phyloP scores from a whole-genome alignment of 768 basidiomycete genomes.

The Clavaria fumosa region DNA sequence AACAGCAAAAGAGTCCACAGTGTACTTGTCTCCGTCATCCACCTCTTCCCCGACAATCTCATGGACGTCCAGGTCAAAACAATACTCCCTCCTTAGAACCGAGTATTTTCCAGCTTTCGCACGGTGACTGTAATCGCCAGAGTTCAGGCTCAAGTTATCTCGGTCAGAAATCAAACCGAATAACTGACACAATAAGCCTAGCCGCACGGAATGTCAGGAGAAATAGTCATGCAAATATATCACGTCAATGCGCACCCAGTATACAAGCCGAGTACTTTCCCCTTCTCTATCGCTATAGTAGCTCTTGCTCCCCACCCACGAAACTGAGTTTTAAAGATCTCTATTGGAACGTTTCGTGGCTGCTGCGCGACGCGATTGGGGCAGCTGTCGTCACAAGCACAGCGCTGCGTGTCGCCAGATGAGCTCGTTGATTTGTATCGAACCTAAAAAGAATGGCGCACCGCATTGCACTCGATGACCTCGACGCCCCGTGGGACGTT shows the following conservation, averaged over 20 bases:
- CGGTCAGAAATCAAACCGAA: conserved; percentile 33
- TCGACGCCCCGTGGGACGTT: conserved; percentile 26
- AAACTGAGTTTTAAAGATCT: conserved; percentile 46
- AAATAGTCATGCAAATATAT: background rate
- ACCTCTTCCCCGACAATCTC: conserved; percentile 32
- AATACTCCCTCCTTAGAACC: conserved; percentile 23
- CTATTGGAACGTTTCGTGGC: conserved; percentile 39
- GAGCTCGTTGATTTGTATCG: background rate
- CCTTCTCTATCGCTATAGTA: conserved; percentile 23
- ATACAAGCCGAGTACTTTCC: conserved; percentile 53
- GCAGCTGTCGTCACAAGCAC: conserved; percentile 30
- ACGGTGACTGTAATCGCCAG: background rate
- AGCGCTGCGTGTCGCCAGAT: conserved; percentile 20
- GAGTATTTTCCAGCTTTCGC: conserved; percentile 30
- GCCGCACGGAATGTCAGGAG: background rate
- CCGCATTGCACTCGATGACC: conserved; percentile 55
- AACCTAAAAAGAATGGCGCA: conserved; percentile 13
- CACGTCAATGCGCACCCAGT: conserved; percentile 34
- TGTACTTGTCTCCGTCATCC: conserved; percentile 26
- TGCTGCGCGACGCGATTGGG: conserved; percentile 46
- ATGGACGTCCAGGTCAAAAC: conserved; percentile 61
- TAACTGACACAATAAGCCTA: conserved; percentile 9
- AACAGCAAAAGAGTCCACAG: conserved; percentile 36
- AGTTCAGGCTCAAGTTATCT: no score
- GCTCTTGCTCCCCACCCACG: conserved; percentile 58